Conservation (phyloP, 805 yeast genomes). For the Zygoascus biomembranicola region DNA sequence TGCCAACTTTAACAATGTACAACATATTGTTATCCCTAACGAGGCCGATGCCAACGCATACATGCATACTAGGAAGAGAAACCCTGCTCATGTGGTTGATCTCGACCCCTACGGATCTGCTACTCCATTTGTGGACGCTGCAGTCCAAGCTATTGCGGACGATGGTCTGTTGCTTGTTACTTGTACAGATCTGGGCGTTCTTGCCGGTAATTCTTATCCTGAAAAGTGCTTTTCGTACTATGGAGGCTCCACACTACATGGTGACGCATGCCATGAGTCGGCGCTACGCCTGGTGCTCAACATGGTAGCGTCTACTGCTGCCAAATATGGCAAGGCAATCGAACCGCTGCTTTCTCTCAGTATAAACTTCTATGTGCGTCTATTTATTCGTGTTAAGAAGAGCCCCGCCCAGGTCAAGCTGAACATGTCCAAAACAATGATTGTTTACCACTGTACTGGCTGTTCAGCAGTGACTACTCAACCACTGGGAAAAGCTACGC, state of each 20-base stretch:
- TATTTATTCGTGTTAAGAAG: constrained; percentile 68
- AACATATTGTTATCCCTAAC: constrained; percentile 51
- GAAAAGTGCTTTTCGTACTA: constrained; percentile 93
- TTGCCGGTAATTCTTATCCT: constrained; percentile 94
- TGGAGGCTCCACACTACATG: constrained; percentile 85
- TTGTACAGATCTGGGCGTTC: constrained; percentile 91
- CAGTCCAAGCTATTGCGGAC: constrained; percentile 73
- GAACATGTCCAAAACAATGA: constrained; percentile 66
- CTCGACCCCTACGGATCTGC: constrained; percentile 98
- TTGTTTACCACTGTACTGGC: constrained; percentile 77
- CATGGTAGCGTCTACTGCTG: constrained; percentile 73
- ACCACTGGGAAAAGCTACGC: constrained; percentile 52
- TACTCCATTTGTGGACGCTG: constrained; percentile 89
- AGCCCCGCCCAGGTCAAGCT: constrained; percentile 79
- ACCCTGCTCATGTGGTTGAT: constrained; percentile 65
- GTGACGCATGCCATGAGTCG: constrained; percentile 86
- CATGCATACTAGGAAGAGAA: constrained; percentile 44
- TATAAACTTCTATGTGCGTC: constrained; percentile 87
- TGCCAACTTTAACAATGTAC: constrained; percentile 55
- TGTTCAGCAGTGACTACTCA: constrained; percentile 71
- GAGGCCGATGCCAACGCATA: constrained; percentile 86
- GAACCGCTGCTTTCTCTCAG: constrained; percentile 82
- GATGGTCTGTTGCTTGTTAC: constrained; percentile 85
- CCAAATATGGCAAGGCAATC: constrained; percentile 76
- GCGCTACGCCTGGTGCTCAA: constrained; percentile 80